These are phyloP conservation scores for Mallotus japonicus DNA, from an alignment of 441 rosid species.

Conservation along the genomic window DNA sequence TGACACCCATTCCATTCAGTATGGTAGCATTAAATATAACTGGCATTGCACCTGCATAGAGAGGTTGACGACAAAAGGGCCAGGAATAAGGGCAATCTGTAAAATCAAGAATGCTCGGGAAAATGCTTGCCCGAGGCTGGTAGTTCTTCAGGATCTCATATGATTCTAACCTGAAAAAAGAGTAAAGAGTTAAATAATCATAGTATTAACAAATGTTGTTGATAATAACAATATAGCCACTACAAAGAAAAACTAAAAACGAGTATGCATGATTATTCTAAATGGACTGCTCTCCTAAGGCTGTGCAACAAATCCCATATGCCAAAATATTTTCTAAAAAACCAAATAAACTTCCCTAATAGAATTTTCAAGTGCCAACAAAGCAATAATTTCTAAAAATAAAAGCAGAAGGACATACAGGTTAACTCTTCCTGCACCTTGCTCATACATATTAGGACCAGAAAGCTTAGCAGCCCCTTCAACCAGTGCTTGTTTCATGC, in stretches of 20 bases:
- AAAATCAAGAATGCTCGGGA: conserved; percentile 84
- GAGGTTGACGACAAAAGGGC: conserved; percentile 98
- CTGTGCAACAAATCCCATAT: neutral
- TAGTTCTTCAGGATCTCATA: conserved; percentile 90
- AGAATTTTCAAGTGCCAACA: neutral
- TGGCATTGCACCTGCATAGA: conserved; percentile 97
- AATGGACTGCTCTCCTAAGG: neutral
- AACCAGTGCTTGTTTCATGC: conserved; percentile 98
- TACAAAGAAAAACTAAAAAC: neutral
- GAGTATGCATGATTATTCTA: neutral
- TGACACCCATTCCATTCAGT: conserved; percentile 95
- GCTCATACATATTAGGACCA: conserved; percentile 96
- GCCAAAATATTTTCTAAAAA: neutral
- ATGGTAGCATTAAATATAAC: conserved; percentile 84
- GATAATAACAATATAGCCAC: neutral
- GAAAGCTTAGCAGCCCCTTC: conserved; percentile 98
- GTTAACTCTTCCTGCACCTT: conserved; percentile 97
- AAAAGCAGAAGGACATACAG: conserved; percentile 53
- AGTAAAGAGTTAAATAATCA: conserved; percentile 28
- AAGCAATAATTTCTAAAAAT: conserved; percentile 9
- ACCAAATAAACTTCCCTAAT: neutral
- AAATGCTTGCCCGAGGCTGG: conserved; percentile 89
- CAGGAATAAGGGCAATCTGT: conserved; percentile 94
- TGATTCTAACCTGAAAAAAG: conserved; percentile 87
- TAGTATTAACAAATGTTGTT: neutral